A percentile compares a stretch with the other conserved stretches of the same genome.
These are phyloP conservation scores for Lodderomyces elongisporus DNA, from an alignment of 1,139 yeast species.

Conservation along the genomic window DNA sequence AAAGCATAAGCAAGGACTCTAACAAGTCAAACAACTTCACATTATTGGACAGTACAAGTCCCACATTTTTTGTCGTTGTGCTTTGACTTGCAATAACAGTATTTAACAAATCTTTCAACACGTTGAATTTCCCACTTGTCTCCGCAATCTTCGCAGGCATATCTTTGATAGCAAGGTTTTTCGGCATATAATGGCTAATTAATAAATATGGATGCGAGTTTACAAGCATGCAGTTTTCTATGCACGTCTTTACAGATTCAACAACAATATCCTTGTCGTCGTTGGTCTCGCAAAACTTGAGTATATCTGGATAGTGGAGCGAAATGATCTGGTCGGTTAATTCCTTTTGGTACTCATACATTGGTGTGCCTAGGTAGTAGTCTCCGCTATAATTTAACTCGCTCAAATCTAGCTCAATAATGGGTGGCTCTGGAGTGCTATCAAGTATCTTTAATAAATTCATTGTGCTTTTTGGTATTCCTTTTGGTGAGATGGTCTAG, in stretches of 20 bases:
- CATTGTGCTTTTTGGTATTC: no score
- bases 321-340: constrained; percentile 91
- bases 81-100: constrained; percentile 28
- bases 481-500: no score
- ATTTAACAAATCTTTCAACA: constrained; percentile 54
- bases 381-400: constrained; percentile 52
- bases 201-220: constrained; percentile 85
- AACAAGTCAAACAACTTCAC: constrained; percentile 60
- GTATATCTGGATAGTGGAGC: constrained; percentile 82
- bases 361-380: constrained; percentile 77
- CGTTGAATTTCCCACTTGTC: constrained; percentile 81
- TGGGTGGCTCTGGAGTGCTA: constrained; percentile 80
- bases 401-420: constrained; percentile 49
- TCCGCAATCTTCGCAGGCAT: constrained; percentile 71
- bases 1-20: constrained; percentile 72
- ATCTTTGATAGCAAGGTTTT: constrained; percentile 70
- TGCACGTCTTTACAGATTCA: constrained; percentile 67
- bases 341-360: constrained; percentile 85
- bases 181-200: constrained; percentile 84
- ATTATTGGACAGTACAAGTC: constrained; percentile 34
- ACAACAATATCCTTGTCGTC: constrained; percentile 53
- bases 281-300: constrained; percentile 76
- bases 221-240: constrained; percentile 70
- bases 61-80: constrained; percentile 36
- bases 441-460: constrained; percentile 73